Percentiles rank a stretch among this genome's conserved stretches.
Conservation (phyloP, 352 stramenopile genomes). For the Phytopythium oedochilum region DNA sequence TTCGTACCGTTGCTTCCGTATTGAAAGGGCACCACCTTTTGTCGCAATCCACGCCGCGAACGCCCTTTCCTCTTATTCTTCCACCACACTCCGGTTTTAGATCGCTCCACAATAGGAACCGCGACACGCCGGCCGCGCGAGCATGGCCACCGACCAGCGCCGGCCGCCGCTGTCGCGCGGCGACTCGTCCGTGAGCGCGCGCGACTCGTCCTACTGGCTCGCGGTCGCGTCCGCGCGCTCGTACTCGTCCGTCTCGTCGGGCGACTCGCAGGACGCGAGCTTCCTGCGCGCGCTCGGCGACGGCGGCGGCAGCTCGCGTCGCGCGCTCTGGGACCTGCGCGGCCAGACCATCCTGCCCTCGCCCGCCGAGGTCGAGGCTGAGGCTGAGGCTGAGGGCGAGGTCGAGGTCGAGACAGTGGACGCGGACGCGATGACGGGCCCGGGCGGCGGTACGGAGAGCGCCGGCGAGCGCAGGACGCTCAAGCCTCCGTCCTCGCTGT, state of each 20-base stretch:
- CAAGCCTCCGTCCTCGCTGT: slow-evolving; percentile 12
- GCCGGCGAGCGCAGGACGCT: background rate
- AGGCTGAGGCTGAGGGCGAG: no score
- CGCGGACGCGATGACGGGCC: background rate
- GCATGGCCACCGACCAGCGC: background rate
- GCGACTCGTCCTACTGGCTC: slow-evolving; percentile 66
- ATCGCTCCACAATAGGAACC: background rate
- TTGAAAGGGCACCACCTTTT: background rate
- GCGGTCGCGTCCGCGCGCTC: slow-evolving; percentile 33
- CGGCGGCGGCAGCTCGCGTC: slow-evolving; percentile 12
- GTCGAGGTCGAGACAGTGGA: no score
- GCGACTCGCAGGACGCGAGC: slow-evolving; percentile 18
- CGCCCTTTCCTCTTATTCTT: background rate
- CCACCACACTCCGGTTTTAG: background rate
- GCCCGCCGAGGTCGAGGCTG: background rate
- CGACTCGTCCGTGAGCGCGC: slow-evolving; percentile 49
- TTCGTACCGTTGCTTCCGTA: no score
- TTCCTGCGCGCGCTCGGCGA: slow-evolving; percentile 20
- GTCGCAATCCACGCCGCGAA: background rate
- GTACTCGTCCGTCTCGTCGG: slow-evolving; percentile 7
- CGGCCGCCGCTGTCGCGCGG: slow-evolving; percentile 14
- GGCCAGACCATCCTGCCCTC: slow-evolving; percentile 3
- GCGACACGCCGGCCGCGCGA: background rate
- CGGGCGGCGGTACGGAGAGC: background rate
- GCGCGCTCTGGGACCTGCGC: slow-evolving; percentile 8